Percentiles rank a stretch among this genome's conserved stretches.
Conservation (phyloP, 148 eudicot genomes). For the Arbutus unedo region DNA sequence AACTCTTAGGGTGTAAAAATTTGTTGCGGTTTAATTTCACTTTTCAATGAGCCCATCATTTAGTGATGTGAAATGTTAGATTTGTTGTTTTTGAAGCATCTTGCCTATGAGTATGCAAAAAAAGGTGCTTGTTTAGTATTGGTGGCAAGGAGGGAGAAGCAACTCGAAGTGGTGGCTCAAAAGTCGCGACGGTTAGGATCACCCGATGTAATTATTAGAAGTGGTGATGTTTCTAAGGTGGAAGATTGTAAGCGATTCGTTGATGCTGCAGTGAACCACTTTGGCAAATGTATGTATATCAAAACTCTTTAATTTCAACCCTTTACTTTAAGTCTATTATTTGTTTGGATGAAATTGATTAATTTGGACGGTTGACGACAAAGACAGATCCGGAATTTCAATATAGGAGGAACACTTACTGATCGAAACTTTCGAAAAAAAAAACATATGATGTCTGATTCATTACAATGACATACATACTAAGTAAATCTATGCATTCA, state of each 20-base stretch:
- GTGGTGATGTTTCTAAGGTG: slow-evolving; percentile 16
- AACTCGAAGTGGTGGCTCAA: slow-evolving; percentile 7
- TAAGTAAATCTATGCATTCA: too few species aligned
- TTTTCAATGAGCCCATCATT: background rate
- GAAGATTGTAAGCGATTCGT: slow-evolving; percentile 21
- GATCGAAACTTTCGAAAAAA: too few species aligned
- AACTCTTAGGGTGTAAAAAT: too few species aligned
- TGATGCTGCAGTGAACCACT: slow-evolving; percentile 13
- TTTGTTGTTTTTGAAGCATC: slow-evolving; percentile 6
- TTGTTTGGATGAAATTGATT: background rate
- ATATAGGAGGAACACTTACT: too few species aligned
- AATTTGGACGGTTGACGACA: background rate
- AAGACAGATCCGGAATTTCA: too few species aligned
- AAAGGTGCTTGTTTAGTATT: slow-evolving; percentile 16
- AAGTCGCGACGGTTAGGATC: slow-evolving; percentile 15
- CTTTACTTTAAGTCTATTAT: background rate
- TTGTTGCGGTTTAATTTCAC: too few species aligned
- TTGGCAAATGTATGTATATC: slow-evolving; percentile 15
- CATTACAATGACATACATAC: too few species aligned
- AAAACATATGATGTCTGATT: too few species aligned
- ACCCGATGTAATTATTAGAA: slow-evolving; percentile 12
- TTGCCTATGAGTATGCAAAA: slow-evolving; percentile 21
- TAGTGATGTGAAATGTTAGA: background rate
- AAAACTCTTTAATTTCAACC: background rate
- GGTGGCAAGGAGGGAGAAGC: slow-evolving; percentile 15